Evolutionary conservation across 306 rosid genomes (phyloP).

Genomic region (Gillenia trifoliata): DNA sequence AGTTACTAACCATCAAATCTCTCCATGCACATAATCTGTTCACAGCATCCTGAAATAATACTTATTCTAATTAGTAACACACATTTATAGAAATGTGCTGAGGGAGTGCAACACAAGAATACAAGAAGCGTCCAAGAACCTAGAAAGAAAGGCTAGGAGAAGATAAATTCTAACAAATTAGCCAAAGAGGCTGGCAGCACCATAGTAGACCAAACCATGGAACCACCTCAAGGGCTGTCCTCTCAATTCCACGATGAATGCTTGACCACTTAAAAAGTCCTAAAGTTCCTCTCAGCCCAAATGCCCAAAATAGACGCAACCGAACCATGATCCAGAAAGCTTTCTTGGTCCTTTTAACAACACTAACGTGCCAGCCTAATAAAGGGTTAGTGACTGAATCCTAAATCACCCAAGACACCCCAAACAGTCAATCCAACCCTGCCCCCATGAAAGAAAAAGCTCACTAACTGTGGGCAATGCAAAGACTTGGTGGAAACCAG

Average conservation of each 20-base stretch:
- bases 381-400: not conserved
- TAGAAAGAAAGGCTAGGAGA: not conserved
- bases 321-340: not conserved
- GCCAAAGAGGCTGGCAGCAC: too few relatives aligned
- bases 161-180: not conserved
- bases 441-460: not conserved
- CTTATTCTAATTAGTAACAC: not conserved
- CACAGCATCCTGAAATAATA: slow-evolving; percentile 53
- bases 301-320: not conserved
- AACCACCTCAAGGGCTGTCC: not conserved
- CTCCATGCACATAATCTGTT: slow-evolving; percentile 81
- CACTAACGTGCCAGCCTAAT: not conserved
- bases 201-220: too few relatives aligned
- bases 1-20: slow-evolving; percentile 78
- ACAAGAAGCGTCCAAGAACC: not conserved
- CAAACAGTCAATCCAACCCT: not conserved
- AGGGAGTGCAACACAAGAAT: not conserved
- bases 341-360: not conserved
- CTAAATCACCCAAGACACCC: not conserved
- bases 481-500: not conserved
- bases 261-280: not conserved
- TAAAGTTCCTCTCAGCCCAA: not conserved
- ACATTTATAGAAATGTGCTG: not conserved
- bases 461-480: not conserved
- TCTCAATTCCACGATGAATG: not conserved